Evolutionary conservation across 805 yeast species (phyloP).

Genomic region (Candida rishiriensis): DNA sequence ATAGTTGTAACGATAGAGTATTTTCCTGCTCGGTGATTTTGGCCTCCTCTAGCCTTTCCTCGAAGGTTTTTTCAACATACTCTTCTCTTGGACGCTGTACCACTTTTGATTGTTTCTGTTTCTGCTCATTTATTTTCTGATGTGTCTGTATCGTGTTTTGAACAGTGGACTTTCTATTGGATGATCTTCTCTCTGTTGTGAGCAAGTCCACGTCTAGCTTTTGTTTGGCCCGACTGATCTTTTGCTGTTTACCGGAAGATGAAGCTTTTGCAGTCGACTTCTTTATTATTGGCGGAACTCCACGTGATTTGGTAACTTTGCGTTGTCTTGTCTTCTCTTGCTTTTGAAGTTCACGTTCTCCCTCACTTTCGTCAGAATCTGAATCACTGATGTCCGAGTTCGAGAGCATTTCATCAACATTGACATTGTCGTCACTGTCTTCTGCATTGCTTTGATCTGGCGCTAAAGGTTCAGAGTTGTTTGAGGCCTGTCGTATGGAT

Average conservation of each 20-base stretch:
- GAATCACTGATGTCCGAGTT: conserved; percentile 49
- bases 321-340: conserved; percentile 22
- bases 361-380: conserved; percentile 56
- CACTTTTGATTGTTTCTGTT: conserved; percentile 41
- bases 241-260: conserved; percentile 2
- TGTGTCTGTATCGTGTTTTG: conserved; percentile 74
- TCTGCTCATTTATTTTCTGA: conserved; percentile 64
- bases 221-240: conserved; percentile 4
- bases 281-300: conserved; percentile 24
- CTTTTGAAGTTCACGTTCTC: conserved; percentile 33
- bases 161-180: conserved; percentile 73
- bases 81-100: conserved; percentile 31
- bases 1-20: conserved; percentile 64
- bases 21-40: conserved; percentile 79
- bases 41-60: conserved; percentile 76
- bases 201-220: conserved; percentile 22
- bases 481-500: conserved; percentile 16
- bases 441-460: conserved; percentile 4
- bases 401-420: conserved; percentile 48
- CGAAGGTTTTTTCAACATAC: conserved; percentile 54
- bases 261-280: conserved; percentile 23
- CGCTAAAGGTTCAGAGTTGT: conserved; percentile 17
- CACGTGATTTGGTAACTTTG: conserved; percentile 45
- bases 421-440: conserved; percentile 26
- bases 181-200: conserved; percentile 55